Base-by-base conservation (phyloP, 2,329 filamentous ascomycete genomes). In the Furcasterigmium sp. region DNA sequence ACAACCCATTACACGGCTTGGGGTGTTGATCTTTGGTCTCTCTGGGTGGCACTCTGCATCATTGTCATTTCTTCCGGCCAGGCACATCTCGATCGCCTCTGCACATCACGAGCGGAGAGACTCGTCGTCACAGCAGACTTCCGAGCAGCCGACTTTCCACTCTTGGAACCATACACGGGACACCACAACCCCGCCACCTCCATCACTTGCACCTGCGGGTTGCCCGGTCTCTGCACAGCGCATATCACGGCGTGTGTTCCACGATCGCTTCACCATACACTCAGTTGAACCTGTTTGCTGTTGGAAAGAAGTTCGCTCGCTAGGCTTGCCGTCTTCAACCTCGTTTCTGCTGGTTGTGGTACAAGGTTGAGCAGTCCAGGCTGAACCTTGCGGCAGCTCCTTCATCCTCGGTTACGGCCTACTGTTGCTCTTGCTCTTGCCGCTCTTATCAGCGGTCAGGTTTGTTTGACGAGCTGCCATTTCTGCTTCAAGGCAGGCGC, bases 21-120 rank as follows among this genome's bases (percentile, higher is more conserved):
- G 39, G n/a, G 39, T 35, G 39, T 34, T 41, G 28, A 35, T 41
- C 30, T 26, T 25, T 20, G 39, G 29, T 41, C 39, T 21, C 20
- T 41, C 20, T 26, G 30, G 30, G 29, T 28, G 30, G 39, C 29
- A 41, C 30, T 26, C 21, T 34, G 9, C 30, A 34, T 34, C 30
- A 34, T 34, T 17, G 8, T 34, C n/a, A 17, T 34, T 34, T 34
- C 30, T 34, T 8, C 30, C 30, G 7, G 30, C 14, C 8, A 34
- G 8, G n/a, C 30, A 34, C n/a, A 17, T 34, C 30, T 18, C 30
- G n/a, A 34, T 26, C 23, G 23, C 23, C 23, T 26, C 11, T 26
- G 23, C 23, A 26, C 23, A 8, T 34, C 30, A 17, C 14, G 14
- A 34, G 18, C 17, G 8, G 9, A 34, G 30, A 17, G 30, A 3